Conservation (phyloP, 192 early-diverging fungal genomes). For the Thamnidium elegans region DNA sequence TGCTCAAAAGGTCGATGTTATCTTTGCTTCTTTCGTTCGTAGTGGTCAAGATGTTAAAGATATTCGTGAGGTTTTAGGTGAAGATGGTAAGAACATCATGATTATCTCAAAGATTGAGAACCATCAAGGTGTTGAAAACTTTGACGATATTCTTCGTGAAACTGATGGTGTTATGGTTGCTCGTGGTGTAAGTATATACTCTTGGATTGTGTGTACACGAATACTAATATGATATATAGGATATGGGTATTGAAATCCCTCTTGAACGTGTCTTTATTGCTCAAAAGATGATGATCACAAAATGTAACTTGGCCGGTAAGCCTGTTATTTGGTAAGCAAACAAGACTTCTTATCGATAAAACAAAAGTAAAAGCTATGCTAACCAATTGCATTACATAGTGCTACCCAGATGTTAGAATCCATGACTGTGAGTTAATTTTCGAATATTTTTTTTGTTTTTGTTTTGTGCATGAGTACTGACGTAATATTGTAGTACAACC, state of each 20-base stretch:
- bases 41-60: slow-evolving; percentile 85
- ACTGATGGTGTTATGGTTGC: slow-evolving; percentile 99
- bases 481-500: slow-evolving; percentile 64
- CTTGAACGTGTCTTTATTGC: slow-evolving; percentile 87
- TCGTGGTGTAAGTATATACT: slow-evolving; percentile 59
- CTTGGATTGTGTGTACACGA: not conserved
- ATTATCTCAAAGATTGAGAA: slow-evolving; percentile 98
- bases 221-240: slow-evolving; percentile 28
- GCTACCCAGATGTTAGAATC: slow-evolving; percentile 99
- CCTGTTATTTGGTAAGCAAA: slow-evolving; percentile 79
- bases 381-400: slow-evolving; percentile 33
- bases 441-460: slow-evolving; percentile 8
- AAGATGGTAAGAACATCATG: slow-evolving; percentile 81
- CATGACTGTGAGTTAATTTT: slow-evolving; percentile 67
- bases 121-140: slow-evolving; percentile 96
- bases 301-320: slow-evolving; percentile 96
- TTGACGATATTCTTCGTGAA: slow-evolving; percentile 93
- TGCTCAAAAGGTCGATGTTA: slow-evolving; percentile 89
- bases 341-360: slow-evolving; percentile 1
- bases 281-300: slow-evolving; percentile 99
- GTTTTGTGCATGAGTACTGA: slow-evolving; percentile 2
- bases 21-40: slow-evolving; percentile 97
- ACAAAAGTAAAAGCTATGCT: not conserved
- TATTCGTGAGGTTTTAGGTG: slow-evolving; percentile 83
- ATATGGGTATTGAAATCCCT: slow-evolving; percentile 97